Evolutionary conservation across 495 filamentous ascomycete genomes (phyloP).

Genomic region (Penicillium ochrochloron): DNA sequence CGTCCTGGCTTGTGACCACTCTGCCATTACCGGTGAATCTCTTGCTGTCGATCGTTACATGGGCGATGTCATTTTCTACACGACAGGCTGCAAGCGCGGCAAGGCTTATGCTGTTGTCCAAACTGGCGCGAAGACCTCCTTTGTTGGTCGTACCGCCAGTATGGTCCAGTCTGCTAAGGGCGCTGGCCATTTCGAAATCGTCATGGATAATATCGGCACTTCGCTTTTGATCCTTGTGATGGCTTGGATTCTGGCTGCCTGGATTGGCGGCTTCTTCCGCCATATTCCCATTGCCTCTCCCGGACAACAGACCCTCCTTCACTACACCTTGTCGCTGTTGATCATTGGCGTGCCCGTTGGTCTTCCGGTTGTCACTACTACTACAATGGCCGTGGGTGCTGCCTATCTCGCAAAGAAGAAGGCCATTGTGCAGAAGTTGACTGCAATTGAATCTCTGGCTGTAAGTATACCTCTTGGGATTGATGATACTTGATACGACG

Average conservation of each 20-base stretch:
- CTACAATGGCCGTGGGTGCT: slow-evolving; percentile 95
- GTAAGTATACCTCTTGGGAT: slow-evolving; percentile 34
- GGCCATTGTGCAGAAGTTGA: slow-evolving; percentile 95
- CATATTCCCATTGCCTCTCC: slow-evolving; percentile 68
- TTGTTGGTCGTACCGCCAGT: slow-evolving; percentile 71
- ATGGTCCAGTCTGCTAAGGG: slow-evolving; percentile 70
- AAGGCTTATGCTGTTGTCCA: slow-evolving; percentile 69
- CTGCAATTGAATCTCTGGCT: slow-evolving; percentile 91
- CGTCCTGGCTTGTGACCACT: slow-evolving; percentile 70
- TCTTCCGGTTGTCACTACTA: slow-evolving; percentile 94
- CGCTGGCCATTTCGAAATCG: slow-evolving; percentile 75
- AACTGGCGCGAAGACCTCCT: slow-evolving; percentile 65
- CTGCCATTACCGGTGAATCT: slow-evolving; percentile 75
- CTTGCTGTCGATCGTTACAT: slow-evolving; percentile 75
- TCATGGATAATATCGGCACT: slow-evolving; percentile 79
- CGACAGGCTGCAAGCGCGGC: slow-evolving; percentile 75
- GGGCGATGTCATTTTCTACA: slow-evolving; percentile 70
- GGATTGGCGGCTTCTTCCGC: slow-evolving; percentile 76
- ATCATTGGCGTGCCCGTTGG: slow-evolving; percentile 96
- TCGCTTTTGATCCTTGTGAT: slow-evolving; percentile 69
- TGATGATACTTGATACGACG: neutral
- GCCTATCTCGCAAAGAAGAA: slow-evolving; percentile 94
- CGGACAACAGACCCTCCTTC: slow-evolving; percentile 58
- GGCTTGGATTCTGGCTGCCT: slow-evolving; percentile 67
- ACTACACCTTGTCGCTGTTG: slow-evolving; percentile 73